These are phyloP conservation scores for Entrophospora sp. DNA, from an alignment of 192 early-diverging fungal species.

Conservation along the genomic window DNA sequence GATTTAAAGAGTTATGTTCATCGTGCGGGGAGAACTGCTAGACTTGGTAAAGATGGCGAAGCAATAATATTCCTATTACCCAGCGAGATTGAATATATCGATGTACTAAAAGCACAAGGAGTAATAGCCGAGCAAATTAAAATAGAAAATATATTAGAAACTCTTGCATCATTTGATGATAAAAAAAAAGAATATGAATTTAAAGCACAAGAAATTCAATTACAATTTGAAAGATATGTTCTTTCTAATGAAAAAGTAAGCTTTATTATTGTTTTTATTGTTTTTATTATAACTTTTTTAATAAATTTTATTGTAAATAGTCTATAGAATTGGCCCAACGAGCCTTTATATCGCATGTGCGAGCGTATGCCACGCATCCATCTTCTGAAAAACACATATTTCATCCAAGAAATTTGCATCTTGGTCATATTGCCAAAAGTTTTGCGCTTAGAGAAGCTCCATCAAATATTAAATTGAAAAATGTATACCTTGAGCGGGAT, in stretches of 20 bases:
- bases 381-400: constrained; percentile 83
- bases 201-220: constrained; percentile 42
- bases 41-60: constrained; percentile 80
- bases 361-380: constrained; percentile 90
- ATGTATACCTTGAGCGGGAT: not conserved
- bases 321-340: constrained; percentile 56
- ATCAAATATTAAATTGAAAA: constrained; percentile 46
- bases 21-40: constrained; percentile 93
- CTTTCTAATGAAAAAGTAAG: constrained; percentile 51
- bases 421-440: constrained; percentile 93
- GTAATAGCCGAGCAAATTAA: constrained; percentile 40
- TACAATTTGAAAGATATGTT: constrained; percentile 64
- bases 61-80: constrained; percentile 84
- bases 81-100: constrained; percentile 72
- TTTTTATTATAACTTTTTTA: constrained; percentile 19
- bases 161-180: constrained; percentile 42
- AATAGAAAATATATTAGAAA: constrained; percentile 53
- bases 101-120: constrained; percentile 56
- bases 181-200: constrained; percentile 40
- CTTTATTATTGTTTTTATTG: constrained; percentile 8
- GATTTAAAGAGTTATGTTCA: constrained; percentile 94
- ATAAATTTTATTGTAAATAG: constrained; percentile 28
- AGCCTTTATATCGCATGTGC: constrained; percentile 82
- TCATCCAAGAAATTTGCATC: constrained; percentile 88
- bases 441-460: constrained; percentile 96